These are phyloP conservation scores for Ganoderma multipileum DNA, from an alignment of 1,284 basidiomycete species.

Conservation along the genomic window DNA sequence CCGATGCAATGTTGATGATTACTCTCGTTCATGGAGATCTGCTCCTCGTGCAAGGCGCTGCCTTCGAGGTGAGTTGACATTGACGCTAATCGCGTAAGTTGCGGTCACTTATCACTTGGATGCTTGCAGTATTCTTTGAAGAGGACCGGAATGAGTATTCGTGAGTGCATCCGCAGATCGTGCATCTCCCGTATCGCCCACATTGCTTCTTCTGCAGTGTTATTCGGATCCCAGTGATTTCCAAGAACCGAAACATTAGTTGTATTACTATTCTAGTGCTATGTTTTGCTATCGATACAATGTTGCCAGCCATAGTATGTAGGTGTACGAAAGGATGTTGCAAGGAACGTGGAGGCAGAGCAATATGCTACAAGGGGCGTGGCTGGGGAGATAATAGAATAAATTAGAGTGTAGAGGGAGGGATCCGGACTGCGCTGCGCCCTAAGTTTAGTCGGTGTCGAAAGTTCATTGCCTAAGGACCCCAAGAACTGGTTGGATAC, in stretches of 20 bases:
- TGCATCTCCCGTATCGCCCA: not conserved
- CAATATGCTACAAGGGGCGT: not conserved
- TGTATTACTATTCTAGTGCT: not conserved
- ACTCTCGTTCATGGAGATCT: slow-evolving; percentile 66
- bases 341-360: not conserved
- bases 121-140: slow-evolving; percentile 15
- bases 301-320: not conserved
- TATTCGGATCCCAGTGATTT: not conserved
- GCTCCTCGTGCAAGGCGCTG: slow-evolving; percentile 39
- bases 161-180: not conserved
- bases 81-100: not conserved
- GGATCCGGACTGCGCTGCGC: not conserved
- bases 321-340: not conserved
- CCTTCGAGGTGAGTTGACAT: slow-evolving; percentile 8
- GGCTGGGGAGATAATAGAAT: not conserved
- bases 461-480: not conserved
- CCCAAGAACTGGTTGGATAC: slow-evolving; percentile 4
- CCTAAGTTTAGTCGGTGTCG: not conserved
- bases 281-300: not conserved
- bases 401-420: not conserved
- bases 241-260: not conserved
- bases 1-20: slow-evolving; percentile 43
- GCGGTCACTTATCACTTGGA: not conserved
- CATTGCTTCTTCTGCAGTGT: not conserved
- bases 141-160: slow-evolving; percentile 13